These are phyloP conservation scores for Lycium ferocissimum DNA, from an alignment of 257 asterid species.

Conservation along the genomic window DNA sequence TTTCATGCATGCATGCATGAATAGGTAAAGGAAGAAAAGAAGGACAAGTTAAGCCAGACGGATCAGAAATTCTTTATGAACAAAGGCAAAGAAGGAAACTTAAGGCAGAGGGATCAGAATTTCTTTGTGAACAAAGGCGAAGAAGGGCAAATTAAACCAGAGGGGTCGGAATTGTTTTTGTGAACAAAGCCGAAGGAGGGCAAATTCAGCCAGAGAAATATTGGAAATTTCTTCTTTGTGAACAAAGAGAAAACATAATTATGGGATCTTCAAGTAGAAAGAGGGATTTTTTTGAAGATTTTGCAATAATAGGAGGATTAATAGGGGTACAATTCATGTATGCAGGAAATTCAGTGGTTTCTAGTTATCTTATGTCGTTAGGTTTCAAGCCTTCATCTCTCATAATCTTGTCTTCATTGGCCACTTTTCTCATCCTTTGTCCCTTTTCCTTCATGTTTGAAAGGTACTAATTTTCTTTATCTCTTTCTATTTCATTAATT, in stretches of 20 bases:
- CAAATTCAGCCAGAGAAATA: background rate
- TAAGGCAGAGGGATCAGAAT: background rate
- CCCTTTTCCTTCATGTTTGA: constrained; percentile 71
- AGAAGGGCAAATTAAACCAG: background rate
- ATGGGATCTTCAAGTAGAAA: constrained; percentile 35
- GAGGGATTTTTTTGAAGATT: constrained; percentile 55
- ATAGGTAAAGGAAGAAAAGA: constrained; percentile 16
- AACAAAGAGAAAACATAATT: constrained; percentile 17
- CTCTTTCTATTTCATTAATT: background rate
- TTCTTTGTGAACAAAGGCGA: background rate
- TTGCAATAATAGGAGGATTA: constrained; percentile 60
- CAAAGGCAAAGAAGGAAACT: background rate
- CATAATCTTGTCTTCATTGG: constrained; percentile 68
- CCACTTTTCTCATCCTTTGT: constrained; percentile 69
- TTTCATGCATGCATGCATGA: constrained; percentile 34
- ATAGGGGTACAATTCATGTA: constrained; percentile 70
- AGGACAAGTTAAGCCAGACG: background rate
- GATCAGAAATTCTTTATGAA: background rate
- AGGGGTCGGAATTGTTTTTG: background rate
- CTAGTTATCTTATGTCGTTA: constrained; percentile 66
- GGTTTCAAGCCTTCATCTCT: constrained; percentile 74
- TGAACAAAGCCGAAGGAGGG: background rate
- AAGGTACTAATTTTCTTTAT: constrained; percentile 47
- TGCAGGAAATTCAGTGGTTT: constrained; percentile 76
- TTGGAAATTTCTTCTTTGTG: background rate